Percentiles rank a stretch among this genome's conserved stretches.
Conservation (phyloP, 306 rosid species). For the Dryas alaskensis region DNA sequence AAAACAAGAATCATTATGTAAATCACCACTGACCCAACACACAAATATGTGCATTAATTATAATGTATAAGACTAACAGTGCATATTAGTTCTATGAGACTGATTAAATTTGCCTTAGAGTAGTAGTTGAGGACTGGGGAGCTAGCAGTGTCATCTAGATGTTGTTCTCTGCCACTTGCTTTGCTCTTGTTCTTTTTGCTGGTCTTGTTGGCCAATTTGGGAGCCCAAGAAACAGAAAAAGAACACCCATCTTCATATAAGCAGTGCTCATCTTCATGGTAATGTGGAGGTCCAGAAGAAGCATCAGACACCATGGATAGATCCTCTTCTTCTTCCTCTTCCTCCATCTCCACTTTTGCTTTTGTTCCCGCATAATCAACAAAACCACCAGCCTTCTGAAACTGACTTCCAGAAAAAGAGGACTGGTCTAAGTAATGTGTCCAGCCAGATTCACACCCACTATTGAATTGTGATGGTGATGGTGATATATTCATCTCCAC, state of each 20-base stretch:
- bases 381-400: conserved; percentile 19
- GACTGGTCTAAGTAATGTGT: conserved; percentile 78
- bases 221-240: conserved; percentile 26
- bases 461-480: conserved; percentile 45
- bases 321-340: conserved; percentile 47
- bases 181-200: conserved; percentile 42
- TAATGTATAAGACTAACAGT: background rate
- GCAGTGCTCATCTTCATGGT: conserved; percentile 41
- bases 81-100: background rate
- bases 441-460: conserved; percentile 93
- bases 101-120: conserved; percentile 43
- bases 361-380: conserved; percentile 26
- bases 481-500: conserved; percentile 53
- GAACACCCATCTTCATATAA: conserved; percentile 35
- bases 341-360: conserved; percentile 37
- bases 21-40: conserved; percentile 1
- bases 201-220: conserved; percentile 25
- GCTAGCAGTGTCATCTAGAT: conserved; percentile 93
- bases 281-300: conserved; percentile 86
- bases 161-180: conserved; percentile 39
- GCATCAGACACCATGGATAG: conserved; percentile 93
- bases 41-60: background rate
- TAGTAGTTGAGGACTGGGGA: conserved; percentile 41
- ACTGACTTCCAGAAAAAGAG: conserved; percentile 40
- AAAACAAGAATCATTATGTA: conserved; percentile 14